A percentile compares a stretch with the other conserved stretches of the same genome.
Conservation (phyloP, 768 basidiomycete genomes). For the Suillus fuscotomentosus region DNA sequence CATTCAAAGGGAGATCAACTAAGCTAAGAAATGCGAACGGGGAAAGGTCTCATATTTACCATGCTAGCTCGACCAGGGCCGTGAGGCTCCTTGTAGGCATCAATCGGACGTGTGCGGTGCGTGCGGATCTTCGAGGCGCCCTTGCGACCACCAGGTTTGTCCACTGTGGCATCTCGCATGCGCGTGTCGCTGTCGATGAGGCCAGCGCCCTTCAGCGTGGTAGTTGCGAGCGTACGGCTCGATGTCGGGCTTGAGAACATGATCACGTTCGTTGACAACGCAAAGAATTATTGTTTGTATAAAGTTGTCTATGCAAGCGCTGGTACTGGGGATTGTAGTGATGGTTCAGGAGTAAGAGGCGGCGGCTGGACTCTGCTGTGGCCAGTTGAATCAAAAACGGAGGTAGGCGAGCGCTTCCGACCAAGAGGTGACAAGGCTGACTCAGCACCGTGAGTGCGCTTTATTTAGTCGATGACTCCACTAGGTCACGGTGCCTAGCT, state of each 20-base stretch:
- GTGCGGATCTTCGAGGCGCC: slow-evolving; percentile 58
- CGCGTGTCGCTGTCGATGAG: slow-evolving; percentile 74
- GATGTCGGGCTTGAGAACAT: slow-evolving; percentile 67
- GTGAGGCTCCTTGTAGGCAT: slow-evolving; percentile 50
- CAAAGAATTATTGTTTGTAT: neutral
- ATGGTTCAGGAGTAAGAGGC: slow-evolving; percentile 13
- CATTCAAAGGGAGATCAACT: slow-evolving; percentile 19
- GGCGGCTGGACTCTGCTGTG: slow-evolving; percentile 4
- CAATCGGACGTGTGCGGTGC: slow-evolving; percentile 60
- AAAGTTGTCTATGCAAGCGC: neutral
- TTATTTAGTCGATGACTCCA: neutral
- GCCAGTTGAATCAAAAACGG: slow-evolving; percentile 17
- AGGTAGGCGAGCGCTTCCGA: slow-evolving; percentile 12
- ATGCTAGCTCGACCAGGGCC: slow-evolving; percentile 48
- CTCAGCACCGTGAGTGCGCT: neutral
- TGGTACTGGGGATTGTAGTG: slow-evolving; percentile 5
- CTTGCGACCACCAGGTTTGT: slow-evolving; percentile 73
- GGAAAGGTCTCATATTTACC: slow-evolving; percentile 63
- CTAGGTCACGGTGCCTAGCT: neutral
- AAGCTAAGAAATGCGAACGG: slow-evolving; percentile 14
- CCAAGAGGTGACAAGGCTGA: slow-evolving; percentile 3
- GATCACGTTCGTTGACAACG: slow-evolving; percentile 2
- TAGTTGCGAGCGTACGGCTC: slow-evolving; percentile 55
- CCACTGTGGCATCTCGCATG: slow-evolving; percentile 68
- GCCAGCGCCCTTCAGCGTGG: slow-evolving; percentile 66